These are phyloP conservation scores for Panicum miliaceum DNA, from an alignment of 176 grass and related monocot species.

Conservation along the genomic window DNA sequence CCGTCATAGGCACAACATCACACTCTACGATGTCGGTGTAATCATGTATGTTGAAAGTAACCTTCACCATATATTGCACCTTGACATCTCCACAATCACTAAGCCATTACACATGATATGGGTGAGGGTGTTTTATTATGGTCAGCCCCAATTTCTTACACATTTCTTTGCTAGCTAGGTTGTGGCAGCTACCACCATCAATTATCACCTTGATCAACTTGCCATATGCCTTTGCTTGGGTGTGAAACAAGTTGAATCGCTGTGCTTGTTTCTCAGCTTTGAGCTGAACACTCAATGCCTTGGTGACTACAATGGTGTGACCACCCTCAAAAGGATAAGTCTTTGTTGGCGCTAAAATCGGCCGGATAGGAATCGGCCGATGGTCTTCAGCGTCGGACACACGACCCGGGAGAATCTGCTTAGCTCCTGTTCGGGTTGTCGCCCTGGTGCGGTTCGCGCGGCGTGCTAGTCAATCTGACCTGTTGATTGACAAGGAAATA, in stretches of 20 bases:
- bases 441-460: too few relatives aligned
- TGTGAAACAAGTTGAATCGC: not conserved
- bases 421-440: too few relatives aligned
- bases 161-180: not conserved
- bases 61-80: too few relatives aligned
- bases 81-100: not conserved
- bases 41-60: slow-evolving; percentile 4
- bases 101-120: slow-evolving; percentile 12
- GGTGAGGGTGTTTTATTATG: not conserved
- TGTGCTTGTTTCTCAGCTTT: not conserved
- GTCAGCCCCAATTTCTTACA: not conserved
- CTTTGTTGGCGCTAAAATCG: too few relatives aligned
- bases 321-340: not conserved
- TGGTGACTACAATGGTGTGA: not conserved
- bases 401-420: too few relatives aligned
- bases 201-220: not conserved
- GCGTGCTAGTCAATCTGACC: too few relatives aligned
- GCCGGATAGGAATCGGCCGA: too few relatives aligned
- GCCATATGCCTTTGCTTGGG: not conserved
- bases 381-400: too few relatives aligned
- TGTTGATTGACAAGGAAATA: too few relatives aligned
- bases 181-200: slow-evolving; percentile 9
- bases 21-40: not conserved
- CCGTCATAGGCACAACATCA: too few relatives aligned
- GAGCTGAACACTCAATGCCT: slow-evolving; percentile 9